Conservation (phyloP, 2,329 filamentous ascomycete species). For the Colletotrichum sp. region DNA sequence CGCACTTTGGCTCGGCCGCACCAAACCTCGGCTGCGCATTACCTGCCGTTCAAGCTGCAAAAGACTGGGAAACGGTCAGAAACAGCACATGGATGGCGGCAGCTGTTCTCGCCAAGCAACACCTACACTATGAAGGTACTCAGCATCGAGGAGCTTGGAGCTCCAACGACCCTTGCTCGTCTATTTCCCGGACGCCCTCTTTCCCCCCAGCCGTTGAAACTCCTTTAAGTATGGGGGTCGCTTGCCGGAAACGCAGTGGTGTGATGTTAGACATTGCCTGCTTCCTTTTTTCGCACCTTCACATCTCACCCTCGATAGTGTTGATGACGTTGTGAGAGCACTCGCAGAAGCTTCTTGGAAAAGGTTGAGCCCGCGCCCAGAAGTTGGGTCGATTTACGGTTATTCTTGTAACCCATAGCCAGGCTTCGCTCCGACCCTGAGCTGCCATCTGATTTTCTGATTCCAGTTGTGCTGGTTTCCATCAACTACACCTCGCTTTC, state of each 20-base stretch:
- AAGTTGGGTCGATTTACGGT: not conserved
- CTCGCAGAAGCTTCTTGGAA: not conserved
- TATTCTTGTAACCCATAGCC: not conserved
- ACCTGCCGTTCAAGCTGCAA: not conserved
- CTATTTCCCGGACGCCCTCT: not conserved
- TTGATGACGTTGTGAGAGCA: not conserved
- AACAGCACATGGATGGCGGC: not conserved
- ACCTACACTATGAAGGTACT: not conserved
- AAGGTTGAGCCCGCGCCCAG: not conserved
- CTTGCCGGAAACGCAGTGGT: not conserved
- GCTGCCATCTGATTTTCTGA: not conserved
- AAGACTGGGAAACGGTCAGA: not conserved
- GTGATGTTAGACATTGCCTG: not conserved
- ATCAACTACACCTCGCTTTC: not conserved
- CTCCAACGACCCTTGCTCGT: not conserved
- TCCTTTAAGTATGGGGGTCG: not conserved
- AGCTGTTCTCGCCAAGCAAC: not conserved
- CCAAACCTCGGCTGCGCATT: slow-evolving; percentile 16
- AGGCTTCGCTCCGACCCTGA: not conserved
- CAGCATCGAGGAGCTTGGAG: not conserved
- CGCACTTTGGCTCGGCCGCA: not conserved
- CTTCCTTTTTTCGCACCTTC: not conserved
- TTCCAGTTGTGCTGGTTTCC: not conserved
- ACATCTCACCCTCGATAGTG: not conserved
- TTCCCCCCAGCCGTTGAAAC: not conserved